phyloP scores from a whole-genome alignment of 2,329 filamentous ascomycete species.

The Cladosporium velox region DNA sequence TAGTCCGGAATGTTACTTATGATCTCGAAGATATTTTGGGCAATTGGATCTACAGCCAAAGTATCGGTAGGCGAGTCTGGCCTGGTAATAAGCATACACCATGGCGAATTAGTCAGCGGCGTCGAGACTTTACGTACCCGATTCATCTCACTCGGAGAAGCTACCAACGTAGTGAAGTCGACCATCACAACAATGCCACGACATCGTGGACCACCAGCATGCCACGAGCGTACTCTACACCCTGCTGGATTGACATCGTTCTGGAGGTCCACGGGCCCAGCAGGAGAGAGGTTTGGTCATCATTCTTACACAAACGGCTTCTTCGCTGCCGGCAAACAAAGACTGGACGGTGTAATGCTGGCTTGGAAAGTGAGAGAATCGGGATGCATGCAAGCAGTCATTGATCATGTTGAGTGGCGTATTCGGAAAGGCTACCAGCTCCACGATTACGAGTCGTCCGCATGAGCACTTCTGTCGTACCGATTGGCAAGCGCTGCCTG shows the following conservation, averaged over 20 bases:
- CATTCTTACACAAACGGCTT: slow-evolving; percentile 89
- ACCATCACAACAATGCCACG: neutral
- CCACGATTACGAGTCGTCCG: neutral
- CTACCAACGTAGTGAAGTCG: neutral
- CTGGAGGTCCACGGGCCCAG: slow-evolving; percentile 50
- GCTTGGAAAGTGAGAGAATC: slow-evolving; percentile 66
- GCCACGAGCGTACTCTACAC: neutral
- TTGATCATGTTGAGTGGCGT: slow-evolving; percentile 93
- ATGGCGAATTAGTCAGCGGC: neutral
- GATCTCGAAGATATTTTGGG: too few relatives aligned
- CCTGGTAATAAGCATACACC: neutral
- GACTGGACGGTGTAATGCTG: too few relatives aligned
- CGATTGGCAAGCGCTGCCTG: neutral
- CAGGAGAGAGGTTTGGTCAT: slow-evolving; percentile 92
- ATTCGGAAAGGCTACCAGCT: slow-evolving; percentile 60
- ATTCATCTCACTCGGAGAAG: neutral
- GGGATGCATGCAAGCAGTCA: slow-evolving; percentile 96
- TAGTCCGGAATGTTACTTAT: neutral
- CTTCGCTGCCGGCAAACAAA: slow-evolving; percentile 80
- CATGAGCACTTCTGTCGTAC: neutral
- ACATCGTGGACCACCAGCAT: neutral
- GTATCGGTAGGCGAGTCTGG: neutral
- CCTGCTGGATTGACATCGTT: neutral
- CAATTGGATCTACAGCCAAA: neutral
- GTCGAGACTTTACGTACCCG: neutral